Conservation (phyloP, 805 yeast species). For the Metschnikowia sp. region DNA sequence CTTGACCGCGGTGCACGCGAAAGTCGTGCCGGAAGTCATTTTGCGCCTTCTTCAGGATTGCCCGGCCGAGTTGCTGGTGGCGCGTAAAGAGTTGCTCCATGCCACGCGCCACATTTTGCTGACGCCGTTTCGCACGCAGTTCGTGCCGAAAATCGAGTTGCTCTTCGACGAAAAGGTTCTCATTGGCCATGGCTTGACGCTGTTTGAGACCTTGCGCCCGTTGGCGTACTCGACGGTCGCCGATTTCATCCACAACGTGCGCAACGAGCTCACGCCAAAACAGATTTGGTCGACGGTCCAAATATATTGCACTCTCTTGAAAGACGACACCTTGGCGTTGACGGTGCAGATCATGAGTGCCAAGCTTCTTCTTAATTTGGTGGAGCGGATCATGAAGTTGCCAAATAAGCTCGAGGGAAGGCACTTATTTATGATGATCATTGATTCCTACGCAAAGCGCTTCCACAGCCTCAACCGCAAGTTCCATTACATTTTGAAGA, state of each 20-base stretch:
- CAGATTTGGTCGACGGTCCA: conserved; percentile 87
- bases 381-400: conserved; percentile 80
- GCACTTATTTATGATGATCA: conserved; percentile 78
- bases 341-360: conserved; percentile 98
- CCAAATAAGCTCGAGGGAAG: conserved; percentile 80
- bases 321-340: conserved; percentile 76
- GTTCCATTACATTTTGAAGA: conserved; percentile 59
- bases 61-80: conserved; percentile 87
- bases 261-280: conserved; percentile 73
- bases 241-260: conserved; percentile 88
- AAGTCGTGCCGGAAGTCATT: conserved; percentile 81
- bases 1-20: conserved; percentile 38
- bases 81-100: conserved; percentile 87
- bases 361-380: conserved; percentile 77
- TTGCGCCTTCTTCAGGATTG: conserved; percentile 88
- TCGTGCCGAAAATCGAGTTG: conserved; percentile 80
- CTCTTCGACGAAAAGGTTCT: conserved; percentile 83
- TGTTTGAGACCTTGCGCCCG: conserved; percentile 85
- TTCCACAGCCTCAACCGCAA: conserved; percentile 73
- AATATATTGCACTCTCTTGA: conserved; percentile 74
- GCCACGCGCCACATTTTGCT: conserved; percentile 94
- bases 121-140: conserved; percentile 78
- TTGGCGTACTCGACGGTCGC: conserved; percentile 94
- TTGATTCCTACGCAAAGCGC: conserved; percentile 83
- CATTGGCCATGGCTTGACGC: conserved; percentile 89